phyloP scores from a whole-genome alignment of 805 yeast genomes.

The Ogataea zsoltii region DNA sequence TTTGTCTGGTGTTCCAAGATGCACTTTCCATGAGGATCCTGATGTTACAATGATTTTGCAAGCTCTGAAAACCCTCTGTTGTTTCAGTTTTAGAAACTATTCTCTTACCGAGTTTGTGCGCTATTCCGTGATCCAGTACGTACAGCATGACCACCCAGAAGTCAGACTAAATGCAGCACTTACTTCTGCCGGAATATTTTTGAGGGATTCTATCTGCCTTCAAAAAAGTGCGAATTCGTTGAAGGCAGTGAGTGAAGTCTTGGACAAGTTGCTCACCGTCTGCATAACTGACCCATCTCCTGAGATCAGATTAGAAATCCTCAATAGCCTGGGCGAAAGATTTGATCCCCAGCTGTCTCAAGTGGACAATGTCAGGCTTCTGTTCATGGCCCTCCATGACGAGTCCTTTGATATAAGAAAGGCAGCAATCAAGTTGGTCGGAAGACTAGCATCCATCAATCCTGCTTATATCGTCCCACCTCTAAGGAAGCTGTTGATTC shows the following conservation, averaged over 20 bases:
- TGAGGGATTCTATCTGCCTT: conserved; percentile 78
- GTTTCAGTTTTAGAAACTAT: conserved; percentile 72
- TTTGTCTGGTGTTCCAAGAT: conserved; percentile 23
- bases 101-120: conserved; percentile 87
- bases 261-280: conserved; percentile 75
- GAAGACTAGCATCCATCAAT: conserved; percentile 79
- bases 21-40: conserved; percentile 29
- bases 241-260: conserved; percentile 79
- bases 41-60: conserved; percentile 58
- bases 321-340: conserved; percentile 66
- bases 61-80: conserved; percentile 74
- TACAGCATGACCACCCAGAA: conserved; percentile 75
- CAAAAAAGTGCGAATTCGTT: conserved; percentile 82
- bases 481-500: conserved; percentile 80
- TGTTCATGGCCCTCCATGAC: conserved; percentile 89
- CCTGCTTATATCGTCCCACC: conserved; percentile 97
- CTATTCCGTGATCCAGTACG: conserved; percentile 77
- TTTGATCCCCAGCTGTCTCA: conserved; percentile 94
- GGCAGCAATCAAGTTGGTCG: conserved; percentile 75
- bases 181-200: conserved; percentile 75
- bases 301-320: conserved; percentile 80
- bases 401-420: conserved; percentile 83
- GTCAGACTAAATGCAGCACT: conserved; percentile 84
- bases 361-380: conserved; percentile 81
- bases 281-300: conserved; percentile 87